A percentile compares a stretch with the other conserved stretches of the same genome.
Conservation (phyloP, 768 basidiomycete species). For the Pholiota molesta region DNA sequence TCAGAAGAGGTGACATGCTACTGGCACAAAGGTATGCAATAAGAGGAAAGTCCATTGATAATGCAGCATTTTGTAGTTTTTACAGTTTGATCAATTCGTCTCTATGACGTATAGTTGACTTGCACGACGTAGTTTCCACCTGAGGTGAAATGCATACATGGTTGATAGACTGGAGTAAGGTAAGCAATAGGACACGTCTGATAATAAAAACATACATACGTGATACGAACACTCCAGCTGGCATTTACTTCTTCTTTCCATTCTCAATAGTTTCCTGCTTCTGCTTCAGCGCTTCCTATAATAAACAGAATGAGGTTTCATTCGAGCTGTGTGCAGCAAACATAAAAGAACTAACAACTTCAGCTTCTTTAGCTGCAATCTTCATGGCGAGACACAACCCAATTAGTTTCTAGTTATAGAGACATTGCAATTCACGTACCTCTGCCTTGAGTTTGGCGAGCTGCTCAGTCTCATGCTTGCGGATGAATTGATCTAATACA, state of each 20-base stretch:
- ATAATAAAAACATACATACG: not conserved
- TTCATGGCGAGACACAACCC: constrained; percentile 12
- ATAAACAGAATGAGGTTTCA: not conserved
- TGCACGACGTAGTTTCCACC: not conserved
- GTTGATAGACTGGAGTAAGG: not conserved
- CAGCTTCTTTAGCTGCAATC: constrained; percentile 38
- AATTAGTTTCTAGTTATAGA: not conserved
- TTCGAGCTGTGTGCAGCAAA: not conserved
- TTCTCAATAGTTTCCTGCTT: constrained; percentile 15
- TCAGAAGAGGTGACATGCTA: too few species aligned
- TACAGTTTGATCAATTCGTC: not conserved
- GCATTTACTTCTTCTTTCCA: constrained; percentile 8
- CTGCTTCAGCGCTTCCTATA: constrained; percentile 30
- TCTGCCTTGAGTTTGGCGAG: constrained; percentile 59
- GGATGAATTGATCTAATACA: constrained; percentile 62
- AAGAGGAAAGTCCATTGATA: not conserved
- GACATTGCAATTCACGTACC: constrained; percentile 36
- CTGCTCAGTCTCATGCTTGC: constrained; percentile 57
- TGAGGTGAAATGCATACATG: not conserved
- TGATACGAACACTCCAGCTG: not conserved
- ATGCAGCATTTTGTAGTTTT: not conserved
- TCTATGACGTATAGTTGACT: not conserved
- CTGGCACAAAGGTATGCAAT: not conserved
- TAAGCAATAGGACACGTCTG: not conserved
- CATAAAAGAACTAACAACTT: constrained; percentile 30